These are phyloP conservation scores for Fusarium mexicanum DNA, from an alignment of 2,329 filamentous ascomycete species.

Conservation along the genomic window DNA sequence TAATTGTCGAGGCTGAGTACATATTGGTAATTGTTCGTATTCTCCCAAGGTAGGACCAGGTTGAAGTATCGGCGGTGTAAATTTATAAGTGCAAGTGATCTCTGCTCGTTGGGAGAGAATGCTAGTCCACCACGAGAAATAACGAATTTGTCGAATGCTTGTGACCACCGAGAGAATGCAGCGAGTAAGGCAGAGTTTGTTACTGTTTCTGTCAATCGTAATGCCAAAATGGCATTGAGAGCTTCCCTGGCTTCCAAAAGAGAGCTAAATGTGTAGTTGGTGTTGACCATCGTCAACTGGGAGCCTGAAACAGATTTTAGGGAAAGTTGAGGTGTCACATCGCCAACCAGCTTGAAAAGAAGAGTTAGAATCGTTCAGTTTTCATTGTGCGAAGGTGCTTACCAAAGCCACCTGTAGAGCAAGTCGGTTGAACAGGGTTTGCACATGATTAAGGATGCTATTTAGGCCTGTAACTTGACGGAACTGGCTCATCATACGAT, in stretches of 20 bases:
- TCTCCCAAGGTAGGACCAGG: neutral
- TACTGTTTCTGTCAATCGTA: neutral
- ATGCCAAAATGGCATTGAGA: neutral
- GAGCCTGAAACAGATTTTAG: neutral
- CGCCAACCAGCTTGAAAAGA: rapidly evolving
- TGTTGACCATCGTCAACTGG: rapidly evolving
- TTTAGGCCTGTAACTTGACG: neutral
- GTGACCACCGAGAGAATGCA: neutral
- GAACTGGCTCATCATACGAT: neutral
- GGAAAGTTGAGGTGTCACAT: rapidly evolving
- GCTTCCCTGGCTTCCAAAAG: neutral
- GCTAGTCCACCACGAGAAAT: rapidly evolving
- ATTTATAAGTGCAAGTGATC: neutral
- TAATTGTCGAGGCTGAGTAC: neutral
- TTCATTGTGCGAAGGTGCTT: rapidly evolving
- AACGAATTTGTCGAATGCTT: neutral
- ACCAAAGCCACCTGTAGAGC: neutral
- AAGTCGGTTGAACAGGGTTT: neutral
- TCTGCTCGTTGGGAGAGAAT: neutral
- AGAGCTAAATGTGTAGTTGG: neutral
- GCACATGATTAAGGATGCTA: neutral
- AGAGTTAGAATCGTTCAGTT: rapidly evolving
- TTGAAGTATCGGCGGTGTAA: neutral
- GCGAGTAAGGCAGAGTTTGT: rapidly evolving
- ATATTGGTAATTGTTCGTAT: neutral